Conservation (phyloP, 2,329 filamentous ascomycete species). For the Penicillium italicum region DNA sequence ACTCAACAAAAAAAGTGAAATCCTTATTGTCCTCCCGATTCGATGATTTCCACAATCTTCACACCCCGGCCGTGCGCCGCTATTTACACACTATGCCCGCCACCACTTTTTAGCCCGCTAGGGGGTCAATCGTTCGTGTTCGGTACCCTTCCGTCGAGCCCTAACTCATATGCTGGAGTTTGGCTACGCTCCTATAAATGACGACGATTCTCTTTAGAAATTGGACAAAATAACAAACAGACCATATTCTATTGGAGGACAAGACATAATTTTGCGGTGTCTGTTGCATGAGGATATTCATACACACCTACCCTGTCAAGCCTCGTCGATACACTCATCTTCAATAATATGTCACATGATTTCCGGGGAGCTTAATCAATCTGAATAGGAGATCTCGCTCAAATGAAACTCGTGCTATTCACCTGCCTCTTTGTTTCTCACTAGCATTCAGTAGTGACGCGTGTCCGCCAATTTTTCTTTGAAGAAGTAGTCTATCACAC, state of each 20-base stretch:
- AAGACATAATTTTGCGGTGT: too few species aligned
- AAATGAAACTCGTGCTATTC: background rate
- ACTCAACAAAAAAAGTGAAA: too few species aligned
- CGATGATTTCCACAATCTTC: too few species aligned
- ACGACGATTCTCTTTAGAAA: too few species aligned
- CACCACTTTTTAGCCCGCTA: background rate
- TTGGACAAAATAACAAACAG: too few species aligned
- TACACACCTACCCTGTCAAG: too few species aligned
- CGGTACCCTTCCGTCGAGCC: background rate
- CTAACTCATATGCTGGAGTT: background rate
- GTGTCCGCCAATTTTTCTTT: background rate
- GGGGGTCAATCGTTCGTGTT: background rate
- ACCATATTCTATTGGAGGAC: too few species aligned
- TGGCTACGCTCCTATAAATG: background rate
- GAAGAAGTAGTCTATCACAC: background rate
- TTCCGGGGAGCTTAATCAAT: too few species aligned
- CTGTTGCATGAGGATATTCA: too few species aligned
- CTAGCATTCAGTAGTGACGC: background rate
- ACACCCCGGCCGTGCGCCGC: constrained; percentile 19
- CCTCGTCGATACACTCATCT: background rate
- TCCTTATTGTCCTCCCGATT: too few species aligned
- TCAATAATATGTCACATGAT: background rate
- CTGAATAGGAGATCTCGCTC: background rate
- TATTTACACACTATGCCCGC: constrained; percentile 2
- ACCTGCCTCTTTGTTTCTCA: background rate